phyloP scores from a whole-genome alignment of 2,329 filamentous ascomycete species.

The Paraphaeosphaeria sporulosa region DNA sequence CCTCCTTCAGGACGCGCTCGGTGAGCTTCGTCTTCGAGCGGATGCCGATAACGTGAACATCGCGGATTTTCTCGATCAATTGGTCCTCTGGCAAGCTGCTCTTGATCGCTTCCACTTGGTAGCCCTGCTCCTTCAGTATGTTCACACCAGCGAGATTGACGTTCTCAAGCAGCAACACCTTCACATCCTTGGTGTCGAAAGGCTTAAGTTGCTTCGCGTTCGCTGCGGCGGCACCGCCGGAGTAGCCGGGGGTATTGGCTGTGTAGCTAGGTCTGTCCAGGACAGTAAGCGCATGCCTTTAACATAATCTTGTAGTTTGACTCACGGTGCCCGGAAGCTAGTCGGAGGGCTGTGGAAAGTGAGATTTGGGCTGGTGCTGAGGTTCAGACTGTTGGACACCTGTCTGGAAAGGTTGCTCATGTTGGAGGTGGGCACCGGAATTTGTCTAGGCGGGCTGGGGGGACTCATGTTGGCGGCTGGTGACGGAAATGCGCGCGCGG shows the following conservation, averaged over 20 bases:
- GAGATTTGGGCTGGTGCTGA: slow-evolving; percentile 78
- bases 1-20: slow-evolving; percentile 81
- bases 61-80: slow-evolving; percentile 96
- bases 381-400: slow-evolving; percentile 67
- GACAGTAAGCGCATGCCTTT: neutral
- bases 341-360: slow-evolving; percentile 77
- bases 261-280: slow-evolving; percentile 27
- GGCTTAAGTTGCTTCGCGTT: slow-evolving; percentile 84
- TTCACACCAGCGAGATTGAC: slow-evolving; percentile 90
- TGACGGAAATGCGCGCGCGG: slow-evolving; percentile 3
- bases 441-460: slow-evolving; percentile 46
- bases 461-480: slow-evolving; percentile 27
- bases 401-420: slow-evolving; percentile 51
- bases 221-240: slow-evolving; percentile 29
- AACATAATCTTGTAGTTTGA: neutral
- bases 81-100: slow-evolving; percentile 89
- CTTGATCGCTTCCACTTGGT: slow-evolving; percentile 94
- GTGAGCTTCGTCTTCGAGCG: slow-evolving; percentile 97
- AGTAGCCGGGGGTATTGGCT: slow-evolving; percentile 48
- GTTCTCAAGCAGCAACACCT: slow-evolving; percentile 94
- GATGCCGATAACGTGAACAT: slow-evolving; percentile 97
- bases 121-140: slow-evolving; percentile 84
- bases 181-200: slow-evolving; percentile 94
- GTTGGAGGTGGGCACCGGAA: slow-evolving; percentile 31
- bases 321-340: slow-evolving; percentile 56